Percentiles rank a stretch among this genome's conserved stretches.
Conservation (phyloP, 495 filamentous ascomycete species). For the Neurospora sp. region DNA sequence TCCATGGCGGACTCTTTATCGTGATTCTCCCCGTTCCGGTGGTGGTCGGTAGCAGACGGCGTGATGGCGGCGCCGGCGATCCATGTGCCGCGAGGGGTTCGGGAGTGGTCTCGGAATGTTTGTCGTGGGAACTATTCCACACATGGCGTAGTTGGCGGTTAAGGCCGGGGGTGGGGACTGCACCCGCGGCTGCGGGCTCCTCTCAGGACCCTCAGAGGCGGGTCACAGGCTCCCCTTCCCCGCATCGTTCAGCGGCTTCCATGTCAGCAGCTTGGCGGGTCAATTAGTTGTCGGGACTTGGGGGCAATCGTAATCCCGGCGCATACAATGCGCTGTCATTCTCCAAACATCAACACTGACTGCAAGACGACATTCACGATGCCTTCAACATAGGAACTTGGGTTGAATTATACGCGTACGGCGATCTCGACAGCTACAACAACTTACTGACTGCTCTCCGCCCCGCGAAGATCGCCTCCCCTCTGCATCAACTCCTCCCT, state of each 20-base stretch:
- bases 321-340: neutral
- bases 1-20: neutral
- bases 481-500: conserved; percentile 20
- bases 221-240: conserved; percentile 2
- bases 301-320: conserved; percentile 6
- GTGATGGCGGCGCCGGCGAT: neutral
- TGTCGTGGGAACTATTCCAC: neutral
- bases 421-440: neutral
- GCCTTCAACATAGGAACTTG: neutral
- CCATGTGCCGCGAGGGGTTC: neutral
- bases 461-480: conserved; percentile 23
- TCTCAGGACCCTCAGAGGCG: neutral
- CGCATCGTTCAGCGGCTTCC: conserved; percentile 1
- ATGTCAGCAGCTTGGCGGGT: neutral
- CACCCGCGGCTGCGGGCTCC: neutral
- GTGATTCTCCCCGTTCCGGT: neutral
- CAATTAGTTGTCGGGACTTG: neutral
- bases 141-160: neutral
- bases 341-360: no score
- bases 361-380: neutral
- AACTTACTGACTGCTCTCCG: conserved; percentile 25
- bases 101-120: neutral
- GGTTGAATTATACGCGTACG: neutral
- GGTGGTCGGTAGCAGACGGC: neutral
- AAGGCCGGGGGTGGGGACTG: neutral